Evolutionary conservation across 495 filamentous ascomycete genomes (phyloP).

Genomic region (Talaromyces stipitatus): DNA sequence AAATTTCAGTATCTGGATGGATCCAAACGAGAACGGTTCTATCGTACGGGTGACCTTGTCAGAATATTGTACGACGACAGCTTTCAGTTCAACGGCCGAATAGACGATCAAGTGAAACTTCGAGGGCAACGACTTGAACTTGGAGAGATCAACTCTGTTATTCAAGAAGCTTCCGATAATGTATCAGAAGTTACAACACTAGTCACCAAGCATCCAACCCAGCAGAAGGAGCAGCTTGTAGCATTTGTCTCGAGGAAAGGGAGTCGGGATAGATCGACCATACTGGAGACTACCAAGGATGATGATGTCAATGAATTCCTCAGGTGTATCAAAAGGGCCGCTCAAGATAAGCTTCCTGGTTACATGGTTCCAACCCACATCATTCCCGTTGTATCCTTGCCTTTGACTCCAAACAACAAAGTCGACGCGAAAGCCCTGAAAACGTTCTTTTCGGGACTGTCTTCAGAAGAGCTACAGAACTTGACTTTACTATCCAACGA

Average conservation of each 20-base stretch:
- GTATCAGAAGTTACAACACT: conserved; percentile 56
- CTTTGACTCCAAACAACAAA: conserved; percentile 69
- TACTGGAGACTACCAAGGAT: conserved; percentile 2
- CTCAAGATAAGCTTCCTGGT: conserved; percentile 50
- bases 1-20: conserved; percentile 21
- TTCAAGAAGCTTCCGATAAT: conserved; percentile 10
- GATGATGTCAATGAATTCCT: conserved; percentile 13
- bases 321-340: conserved; percentile 38
- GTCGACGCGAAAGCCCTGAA: conserved; percentile 56
- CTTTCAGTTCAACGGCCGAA: conserved; percentile 29
- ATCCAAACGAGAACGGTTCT: conserved; percentile 16
- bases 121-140: conserved; percentile 25
- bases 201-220: conserved; percentile 53
- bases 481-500: conserved; percentile 28
- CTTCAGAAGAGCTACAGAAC: conserved; percentile 47
- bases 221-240: conserved; percentile 61
- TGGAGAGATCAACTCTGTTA: conserved; percentile 22
- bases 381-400: conserved; percentile 53
- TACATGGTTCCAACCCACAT: conserved; percentile 79
- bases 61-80: conserved; percentile 28
- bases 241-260: conserved; percentile 49
- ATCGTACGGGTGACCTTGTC: conserved; percentile 44
- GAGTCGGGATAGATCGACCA: conserved; percentile 12
- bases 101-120: conserved; percentile 25
- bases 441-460: conserved; percentile 48